phyloP scores from a whole-genome alignment of 1,284 basidiomycete species.

The Ceratobasidium papillatum region DNA sequence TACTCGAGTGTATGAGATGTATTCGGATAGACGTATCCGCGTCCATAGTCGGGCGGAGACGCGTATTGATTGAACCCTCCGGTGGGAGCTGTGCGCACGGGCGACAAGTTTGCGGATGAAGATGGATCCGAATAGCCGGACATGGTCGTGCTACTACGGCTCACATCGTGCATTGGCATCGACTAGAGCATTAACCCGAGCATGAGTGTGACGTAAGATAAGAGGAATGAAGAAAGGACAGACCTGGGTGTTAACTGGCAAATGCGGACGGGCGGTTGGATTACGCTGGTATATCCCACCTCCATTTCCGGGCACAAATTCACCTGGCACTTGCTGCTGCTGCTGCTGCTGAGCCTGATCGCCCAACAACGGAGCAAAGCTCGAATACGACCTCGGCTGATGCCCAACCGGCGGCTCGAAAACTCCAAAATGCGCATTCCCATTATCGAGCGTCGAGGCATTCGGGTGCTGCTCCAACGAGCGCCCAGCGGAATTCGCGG shows the following conservation, averaged over 20 bases:
- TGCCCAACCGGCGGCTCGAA: not conserved
- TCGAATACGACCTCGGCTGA: conserved; percentile 9
- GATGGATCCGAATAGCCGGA: conserved; percentile 23
- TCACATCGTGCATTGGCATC: not conserved
- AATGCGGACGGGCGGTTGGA: not conserved
- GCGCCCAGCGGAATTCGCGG: not conserved
- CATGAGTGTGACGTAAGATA: too few species aligned
- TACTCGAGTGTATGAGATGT: not conserved
- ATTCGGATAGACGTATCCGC: not conserved
- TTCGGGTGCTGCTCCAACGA: not conserved
- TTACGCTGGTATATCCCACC: not conserved
- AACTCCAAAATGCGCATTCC: not conserved
- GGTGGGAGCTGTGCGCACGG: not conserved
- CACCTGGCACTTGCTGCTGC: conserved; percentile 20
- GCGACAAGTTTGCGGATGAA: conserved; percentile 16
- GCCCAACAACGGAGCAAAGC: not conserved
- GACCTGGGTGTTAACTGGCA: not conserved
- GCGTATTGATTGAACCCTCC: not conserved
- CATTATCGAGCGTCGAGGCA: not conserved
- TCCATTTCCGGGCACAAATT: conserved; percentile 16
- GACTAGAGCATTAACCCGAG: too few species aligned
- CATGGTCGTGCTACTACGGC: conserved; percentile 11
- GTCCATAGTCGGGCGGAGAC: conserved; percentile 3
- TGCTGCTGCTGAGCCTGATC: not conserved
- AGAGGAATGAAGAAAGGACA: too few species aligned